phyloP scores from a whole-genome alignment of 225 moss, liverwort and hornwort species.

The Pseudisothecium myosuroides region DNA sequence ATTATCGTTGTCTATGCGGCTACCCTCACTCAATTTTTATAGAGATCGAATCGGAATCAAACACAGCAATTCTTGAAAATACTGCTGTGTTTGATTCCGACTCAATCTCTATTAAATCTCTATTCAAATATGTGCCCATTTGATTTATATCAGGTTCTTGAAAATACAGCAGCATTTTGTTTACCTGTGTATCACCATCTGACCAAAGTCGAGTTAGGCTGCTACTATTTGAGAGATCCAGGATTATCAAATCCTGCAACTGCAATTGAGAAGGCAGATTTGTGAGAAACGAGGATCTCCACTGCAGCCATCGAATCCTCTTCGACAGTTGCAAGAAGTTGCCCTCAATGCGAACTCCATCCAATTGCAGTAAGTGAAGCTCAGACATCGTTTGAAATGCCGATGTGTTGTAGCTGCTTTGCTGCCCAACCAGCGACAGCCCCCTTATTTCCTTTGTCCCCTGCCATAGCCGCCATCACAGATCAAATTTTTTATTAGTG shows the following conservation, averaged over 20 bases:
- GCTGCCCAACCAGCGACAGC: neutral
- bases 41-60: neutral
- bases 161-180: no score
- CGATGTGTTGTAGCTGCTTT: neutral
- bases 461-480: neutral
- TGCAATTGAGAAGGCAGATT: neutral
- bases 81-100: no score
- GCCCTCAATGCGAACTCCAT: conserved; percentile 4
- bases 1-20: neutral
- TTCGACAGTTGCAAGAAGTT: neutral
- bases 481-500: neutral
- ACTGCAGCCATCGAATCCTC: conserved; percentile 18
- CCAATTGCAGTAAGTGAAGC: conserved; percentile 13
- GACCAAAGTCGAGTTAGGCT: conserved; percentile 5
- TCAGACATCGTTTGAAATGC: neutral
- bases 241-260: neutral
- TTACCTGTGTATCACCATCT: neutral
- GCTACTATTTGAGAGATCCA: conserved; percentile 14
- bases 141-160: no score
- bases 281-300: neutral
- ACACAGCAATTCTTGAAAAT: no score
- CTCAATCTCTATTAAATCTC: no score
- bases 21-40: neutral
- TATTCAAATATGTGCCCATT: no score
- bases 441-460: neutral